phyloP scores from a whole-genome alignment of 2,329 filamentous ascomycete genomes.

The Colletotrichum liriopes region DNA sequence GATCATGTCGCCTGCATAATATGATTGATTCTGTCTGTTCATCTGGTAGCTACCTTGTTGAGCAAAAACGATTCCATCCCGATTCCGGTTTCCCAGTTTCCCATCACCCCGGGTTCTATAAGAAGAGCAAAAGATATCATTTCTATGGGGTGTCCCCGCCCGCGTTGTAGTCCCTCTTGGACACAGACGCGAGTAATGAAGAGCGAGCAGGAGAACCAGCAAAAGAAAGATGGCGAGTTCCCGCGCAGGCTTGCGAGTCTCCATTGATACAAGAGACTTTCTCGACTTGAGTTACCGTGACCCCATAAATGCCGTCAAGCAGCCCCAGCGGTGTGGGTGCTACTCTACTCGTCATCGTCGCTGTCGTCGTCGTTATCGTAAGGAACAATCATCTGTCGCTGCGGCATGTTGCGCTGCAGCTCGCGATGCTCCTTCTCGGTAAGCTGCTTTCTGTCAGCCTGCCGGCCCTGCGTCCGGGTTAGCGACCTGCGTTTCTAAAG shows the following conservation, averaged over 20 bases:
- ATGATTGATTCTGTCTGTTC: neutral
- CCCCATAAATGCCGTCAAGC: neutral
- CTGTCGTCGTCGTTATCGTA: conserved; percentile 5
- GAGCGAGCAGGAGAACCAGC: too few relatives aligned
- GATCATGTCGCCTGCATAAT: neutral
- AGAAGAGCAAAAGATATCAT: neutral
- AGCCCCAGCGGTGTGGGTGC: neutral
- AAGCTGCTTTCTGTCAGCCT: conserved; percentile 33
- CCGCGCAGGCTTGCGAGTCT: neutral
- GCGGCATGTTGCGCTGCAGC: conserved; percentile 21
- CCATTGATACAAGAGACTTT: neutral
- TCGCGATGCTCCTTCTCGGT: conserved; percentile 31
- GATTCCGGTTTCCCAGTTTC: neutral
- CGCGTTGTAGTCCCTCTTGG: too few relatives aligned
- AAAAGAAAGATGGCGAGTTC: neutral
- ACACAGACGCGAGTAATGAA: neutral
- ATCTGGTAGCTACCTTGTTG: neutral
- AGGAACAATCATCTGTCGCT: neutral
- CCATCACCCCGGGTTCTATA: neutral
- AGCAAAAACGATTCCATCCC: neutral
- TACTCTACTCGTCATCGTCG: conserved; percentile 22
- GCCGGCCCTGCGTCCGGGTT: conserved; percentile 9
- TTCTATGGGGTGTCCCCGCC: too few relatives aligned
- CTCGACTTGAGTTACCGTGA: neutral
- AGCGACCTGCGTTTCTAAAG: neutral